Evolutionary conservation across 2,329 filamentous ascomycete genomes (phyloP), one percentile per base, ranked within the genome.

Genomic region (Aspergillus brunneoviolaceus): DNA sequence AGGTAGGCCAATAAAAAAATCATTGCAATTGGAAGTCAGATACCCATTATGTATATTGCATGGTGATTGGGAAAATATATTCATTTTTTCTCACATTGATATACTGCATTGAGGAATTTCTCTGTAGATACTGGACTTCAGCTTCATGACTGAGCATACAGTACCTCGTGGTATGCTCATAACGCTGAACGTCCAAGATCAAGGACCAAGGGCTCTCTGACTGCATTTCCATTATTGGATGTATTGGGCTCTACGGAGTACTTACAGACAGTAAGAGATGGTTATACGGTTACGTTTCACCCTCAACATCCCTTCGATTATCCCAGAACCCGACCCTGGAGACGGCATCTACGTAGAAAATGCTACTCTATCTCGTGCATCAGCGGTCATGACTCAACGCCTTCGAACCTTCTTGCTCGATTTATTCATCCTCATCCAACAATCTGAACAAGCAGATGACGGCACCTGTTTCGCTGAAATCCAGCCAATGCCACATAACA

Each of bases 271-370:
- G 57, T 56, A 47, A 50, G 55, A 60, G 56, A 60, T 73, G 70
- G 68, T 66, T 59, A 62, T 66, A 63, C 67, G 67, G 66, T 70
- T 72, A 73, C 74, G 74, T 76, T 77, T 77, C 74, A 74, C 70
- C 73, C 71, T 67, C 69, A 54, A 76, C 74, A 77, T 63, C 23
- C 21, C 25, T 19, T 12, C 31, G 12, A 51, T 50, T 42, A 23
- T 35, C 27, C 19, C 19, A 10, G 23, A 42, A 2, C 25, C 35
- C 25, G 47, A 14, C 9, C 10, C 16, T 27, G 33, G 14, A 27
- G 25, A 16, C 42, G 21, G 14, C 51, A 53, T 53, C 23, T 53
- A 25, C 51, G 33, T 51, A 27, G 49, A 19, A 31, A 21, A 51
- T 51, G 31, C 49, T 51, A 33, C 49, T 51, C 16, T 19, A 45